phyloP scores from a whole-genome alignment of 331 rosid species.

The Rosa hybrid region DNA sequence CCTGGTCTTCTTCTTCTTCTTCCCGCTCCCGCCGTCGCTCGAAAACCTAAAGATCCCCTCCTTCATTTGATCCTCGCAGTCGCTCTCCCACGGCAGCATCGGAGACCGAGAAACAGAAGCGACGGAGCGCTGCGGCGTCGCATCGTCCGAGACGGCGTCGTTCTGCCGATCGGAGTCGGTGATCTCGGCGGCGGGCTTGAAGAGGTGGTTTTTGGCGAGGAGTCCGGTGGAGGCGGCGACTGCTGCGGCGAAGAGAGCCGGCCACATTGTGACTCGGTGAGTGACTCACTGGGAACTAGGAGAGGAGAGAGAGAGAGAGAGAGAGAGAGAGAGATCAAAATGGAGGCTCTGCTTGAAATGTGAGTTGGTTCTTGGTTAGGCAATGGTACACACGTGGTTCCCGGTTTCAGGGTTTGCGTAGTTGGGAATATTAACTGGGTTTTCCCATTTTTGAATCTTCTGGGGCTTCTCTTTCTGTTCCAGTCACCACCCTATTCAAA shows the following conservation, averaged over 20 bases:
- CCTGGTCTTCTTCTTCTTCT: conserved; percentile 20
- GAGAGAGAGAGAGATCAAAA: not conserved
- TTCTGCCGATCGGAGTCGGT: not conserved
- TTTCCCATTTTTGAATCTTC: not conserved
- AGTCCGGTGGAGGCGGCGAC: conserved; percentile 61
- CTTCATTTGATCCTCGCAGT: conserved; percentile 16
- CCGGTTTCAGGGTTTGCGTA: not conserved
- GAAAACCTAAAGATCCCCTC: conserved; percentile 53
- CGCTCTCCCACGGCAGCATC: conserved; percentile 5
- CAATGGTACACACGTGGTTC: not conserved
- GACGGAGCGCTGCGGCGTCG: not conserved
- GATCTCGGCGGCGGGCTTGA: conserved; percentile 16
- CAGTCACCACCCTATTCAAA: not conserved
- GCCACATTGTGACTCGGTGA: conserved; percentile 50
- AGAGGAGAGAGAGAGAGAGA: not conserved
- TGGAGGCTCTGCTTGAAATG: not conserved
- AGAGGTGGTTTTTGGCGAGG: conserved; percentile 51
- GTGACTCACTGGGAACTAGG: not conserved
- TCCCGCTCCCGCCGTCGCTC: conserved; percentile 29
- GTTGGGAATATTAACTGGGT: not conserved
- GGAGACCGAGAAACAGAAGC: conserved; percentile 14
- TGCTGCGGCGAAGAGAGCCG: conserved; percentile 54
- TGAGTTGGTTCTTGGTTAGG: not conserved
- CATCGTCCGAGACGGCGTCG: conserved; percentile 2
- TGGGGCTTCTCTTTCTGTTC: not conserved